phyloP scores from a whole-genome alignment of 352 stramenopile species.

The Thraustochytrium sp. region DNA sequence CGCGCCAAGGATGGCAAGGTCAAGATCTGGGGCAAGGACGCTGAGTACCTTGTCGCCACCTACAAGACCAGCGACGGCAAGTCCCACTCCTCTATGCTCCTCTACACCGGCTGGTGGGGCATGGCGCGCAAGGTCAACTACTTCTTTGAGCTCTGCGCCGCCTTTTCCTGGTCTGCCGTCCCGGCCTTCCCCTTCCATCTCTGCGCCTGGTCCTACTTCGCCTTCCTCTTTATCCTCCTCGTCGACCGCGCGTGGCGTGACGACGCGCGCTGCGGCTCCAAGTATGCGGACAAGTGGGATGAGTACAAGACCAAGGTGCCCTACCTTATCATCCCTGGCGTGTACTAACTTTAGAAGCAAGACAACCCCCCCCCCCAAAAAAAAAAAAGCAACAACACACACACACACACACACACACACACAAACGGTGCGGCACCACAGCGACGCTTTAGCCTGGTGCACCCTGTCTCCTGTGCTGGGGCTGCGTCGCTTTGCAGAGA shows the following conservation, averaged over 20 bases:
- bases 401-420: too few species aligned
- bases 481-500: too few species aligned
- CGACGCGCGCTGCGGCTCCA: slow-evolving; percentile 83
- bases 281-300: slow-evolving; percentile 91
- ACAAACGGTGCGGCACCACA: too few species aligned
- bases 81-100: slow-evolving; percentile 72
- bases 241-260: slow-evolving; percentile 88
- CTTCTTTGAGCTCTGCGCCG: slow-evolving; percentile 74
- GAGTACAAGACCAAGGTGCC: slow-evolving; percentile 74
- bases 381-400: background rate
- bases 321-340: slow-evolving; percentile 71
- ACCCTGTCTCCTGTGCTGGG: too few species aligned
- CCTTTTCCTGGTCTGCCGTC: slow-evolving; percentile 64
- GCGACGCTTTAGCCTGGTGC: too few species aligned
- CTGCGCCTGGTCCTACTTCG: slow-evolving; percentile 70
- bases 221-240: slow-evolving; percentile 87
- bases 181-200: slow-evolving; percentile 56
- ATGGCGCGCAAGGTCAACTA: slow-evolving; percentile 90
- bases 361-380: background rate
- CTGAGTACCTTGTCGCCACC: slow-evolving; percentile 82
- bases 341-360: slow-evolving; percentile 58
- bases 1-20: slow-evolving; percentile 71
- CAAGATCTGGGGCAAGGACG: slow-evolving; percentile 78
- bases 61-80: slow-evolving; percentile 82
- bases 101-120: slow-evolving; percentile 87